These are phyloP conservation scores for Oryza coarctata DNA, from an alignment of 176 grass and related monocot genomes.

Conservation along the genomic window DNA sequence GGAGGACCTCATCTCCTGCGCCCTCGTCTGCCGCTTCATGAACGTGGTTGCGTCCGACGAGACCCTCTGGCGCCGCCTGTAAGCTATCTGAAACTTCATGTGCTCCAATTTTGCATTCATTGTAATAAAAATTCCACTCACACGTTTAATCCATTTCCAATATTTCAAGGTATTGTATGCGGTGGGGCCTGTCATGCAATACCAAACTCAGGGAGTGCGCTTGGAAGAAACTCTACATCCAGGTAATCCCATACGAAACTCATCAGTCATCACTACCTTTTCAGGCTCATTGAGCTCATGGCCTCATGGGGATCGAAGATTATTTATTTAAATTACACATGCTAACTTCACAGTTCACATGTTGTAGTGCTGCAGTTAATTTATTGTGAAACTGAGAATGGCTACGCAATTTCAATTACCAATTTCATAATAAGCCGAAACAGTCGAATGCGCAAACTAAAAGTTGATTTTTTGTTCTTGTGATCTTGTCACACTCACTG, in stretches of 20 bases:
- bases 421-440: not conserved
- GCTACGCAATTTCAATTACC: not conserved
- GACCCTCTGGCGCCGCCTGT: conserved; percentile 96
- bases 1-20: conserved; percentile 86
- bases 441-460: not conserved
- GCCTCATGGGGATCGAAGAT: not conserved
- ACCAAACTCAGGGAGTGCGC: conserved; percentile 65
- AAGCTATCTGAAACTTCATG: conserved; percentile 1
- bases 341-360: not conserved
- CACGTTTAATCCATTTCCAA: not conserved
- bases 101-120: not conserved
- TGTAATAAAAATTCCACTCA: not conserved
- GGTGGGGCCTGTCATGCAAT: conserved; percentile 67
- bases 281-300: not conserved
- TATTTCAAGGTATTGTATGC: conserved; percentile 77
- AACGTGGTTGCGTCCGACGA: conserved; percentile 73
- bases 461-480: not conserved
- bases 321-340: conserved; percentile 13
- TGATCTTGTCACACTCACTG: not conserved
- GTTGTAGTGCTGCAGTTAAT: not conserved
- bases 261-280: not conserved
- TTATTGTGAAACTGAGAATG: not conserved
- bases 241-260: conserved; percentile 40
- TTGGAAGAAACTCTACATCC: conserved; percentile 98
- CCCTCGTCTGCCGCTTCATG: conserved; percentile 80